Evolutionary conservation across 1,284 basidiomycete species (phyloP).

Genomic region (Sphagnurus paluster): DNA sequence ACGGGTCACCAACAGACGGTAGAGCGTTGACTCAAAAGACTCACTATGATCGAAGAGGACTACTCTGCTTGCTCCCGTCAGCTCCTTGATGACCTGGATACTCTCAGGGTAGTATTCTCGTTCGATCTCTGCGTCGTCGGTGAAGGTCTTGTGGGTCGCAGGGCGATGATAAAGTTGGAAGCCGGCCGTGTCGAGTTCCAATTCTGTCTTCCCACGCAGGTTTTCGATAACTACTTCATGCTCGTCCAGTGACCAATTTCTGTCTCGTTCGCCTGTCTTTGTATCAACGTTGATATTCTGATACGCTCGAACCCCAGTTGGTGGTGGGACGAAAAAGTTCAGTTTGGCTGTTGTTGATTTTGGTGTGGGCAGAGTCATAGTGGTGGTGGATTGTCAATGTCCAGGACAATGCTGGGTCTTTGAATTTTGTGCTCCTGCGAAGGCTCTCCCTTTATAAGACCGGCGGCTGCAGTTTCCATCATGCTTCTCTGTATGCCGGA

Average conservation of each 20-base stretch:
- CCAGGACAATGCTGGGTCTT: too few relatives aligned
- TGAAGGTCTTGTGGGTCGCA: constrained; percentile 44
- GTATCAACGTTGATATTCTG: constrained; percentile 28
- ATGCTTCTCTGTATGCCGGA: too few relatives aligned
- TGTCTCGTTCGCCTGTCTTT: constrained; percentile 24
- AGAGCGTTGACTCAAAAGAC: constrained; percentile 24
- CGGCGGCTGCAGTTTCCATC: too few relatives aligned
- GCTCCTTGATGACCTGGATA: constrained; percentile 54
- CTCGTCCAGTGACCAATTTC: constrained; percentile 24
- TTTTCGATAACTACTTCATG: constrained; percentile 50
- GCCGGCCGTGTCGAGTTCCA: constrained; percentile 53
- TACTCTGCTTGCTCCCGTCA: constrained; percentile 59
- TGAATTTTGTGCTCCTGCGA: too few relatives aligned
- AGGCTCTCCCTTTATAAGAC: too few relatives aligned
- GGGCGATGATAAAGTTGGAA: constrained; percentile 50
- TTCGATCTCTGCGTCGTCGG: constrained; percentile 48
- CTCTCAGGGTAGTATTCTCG: constrained; percentile 62
- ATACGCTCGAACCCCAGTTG: constrained; percentile 29
- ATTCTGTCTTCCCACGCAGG: constrained; percentile 51
- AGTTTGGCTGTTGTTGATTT: constrained; percentile 22
- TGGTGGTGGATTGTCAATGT: background rate
- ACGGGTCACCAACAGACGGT: constrained; percentile 5
- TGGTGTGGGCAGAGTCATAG: background rate
- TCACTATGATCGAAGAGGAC: constrained; percentile 67
- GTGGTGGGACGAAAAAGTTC: constrained; percentile 26